Evolutionary conservation across 352 stramenopile species (phyloP), one percentile per base, ranked within the genome.

Genomic region (Phytophthora idaei): DNA sequence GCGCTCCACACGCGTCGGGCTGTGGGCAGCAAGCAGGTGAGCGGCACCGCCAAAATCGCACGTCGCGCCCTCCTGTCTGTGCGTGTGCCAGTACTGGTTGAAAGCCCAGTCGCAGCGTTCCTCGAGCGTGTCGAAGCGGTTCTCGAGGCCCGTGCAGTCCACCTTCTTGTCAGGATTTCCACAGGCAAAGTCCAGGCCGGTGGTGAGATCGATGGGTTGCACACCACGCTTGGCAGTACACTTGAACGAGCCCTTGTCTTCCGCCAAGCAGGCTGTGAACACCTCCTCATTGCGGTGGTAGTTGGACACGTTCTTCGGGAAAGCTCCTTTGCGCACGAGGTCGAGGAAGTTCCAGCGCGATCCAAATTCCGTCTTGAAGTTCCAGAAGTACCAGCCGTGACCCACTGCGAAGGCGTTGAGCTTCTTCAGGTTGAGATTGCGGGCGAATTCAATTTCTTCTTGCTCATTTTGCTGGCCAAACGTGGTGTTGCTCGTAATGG

Each of bases 281-380:
- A 92, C 80, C 7, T 73, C 83, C 28, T 85, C 78, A 27, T 78
- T 52, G 11, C 63, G 58, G 25, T 59, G 57, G 61, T 90, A 92
- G 47, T 63, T 60, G 21, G 78, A 87, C 51, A 92, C 78, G 71
- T 90, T 90, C 74, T 89, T 90, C 2, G 84, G 84, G 69, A 92
- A 86, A 0, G 59, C 67, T 17, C 84, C 84, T 29, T 81, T 72
- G 31, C 78, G 80, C 34, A 85, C 64, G 11, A 90, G 73, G 50
- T 79, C 64, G 66, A 98, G 79, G 57, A 97, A 98, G 48, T 90
- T 92, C 94, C 94, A 98, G n/a, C 84, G 78, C 31, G 87, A 83
- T 37, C 91, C 90, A 11, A 98, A 71, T 70, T 98, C 94, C 3
- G 64, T 72, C 52, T 72, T 72, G 59, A 72, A 72, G 39, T 72